Conservation (phyloP, 805 yeast genomes). For the Kodamaea kakaduensis region DNA sequence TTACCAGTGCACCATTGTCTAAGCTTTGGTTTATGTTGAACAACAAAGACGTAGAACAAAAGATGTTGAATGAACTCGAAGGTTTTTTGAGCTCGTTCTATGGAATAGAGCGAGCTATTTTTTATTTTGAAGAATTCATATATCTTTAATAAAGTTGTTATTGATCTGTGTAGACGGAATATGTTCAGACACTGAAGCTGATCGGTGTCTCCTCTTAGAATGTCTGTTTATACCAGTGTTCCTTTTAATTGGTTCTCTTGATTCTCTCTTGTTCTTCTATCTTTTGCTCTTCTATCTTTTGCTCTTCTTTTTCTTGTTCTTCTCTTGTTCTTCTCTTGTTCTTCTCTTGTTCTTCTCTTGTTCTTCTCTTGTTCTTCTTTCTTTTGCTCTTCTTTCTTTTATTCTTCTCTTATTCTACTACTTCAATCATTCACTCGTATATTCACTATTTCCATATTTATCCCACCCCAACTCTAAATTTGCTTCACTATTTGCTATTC, state of each 20-base stretch:
- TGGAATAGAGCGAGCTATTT: too few species aligned
- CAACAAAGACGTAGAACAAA: too few species aligned
- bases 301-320: background rate
- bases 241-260: background rate
- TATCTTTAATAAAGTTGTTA: too few species aligned
- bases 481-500: background rate
- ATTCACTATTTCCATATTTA: background rate
- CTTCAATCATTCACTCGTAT: background rate
- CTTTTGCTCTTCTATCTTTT: background rate
- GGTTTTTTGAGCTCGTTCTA: too few species aligned
- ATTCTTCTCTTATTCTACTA: background rate
- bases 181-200: too few species aligned
- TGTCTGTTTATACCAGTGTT: too few species aligned
- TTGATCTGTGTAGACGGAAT: too few species aligned
- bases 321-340: background rate
- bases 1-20: conserved; percentile 1
- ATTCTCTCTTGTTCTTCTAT: background rate
- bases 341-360: background rate
- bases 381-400: background rate
- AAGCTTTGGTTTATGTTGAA: too few species aligned
- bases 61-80: too few species aligned
- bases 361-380: background rate
- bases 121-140: too few species aligned
- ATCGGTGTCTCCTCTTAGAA: too few species aligned
- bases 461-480: background rate